A percentile compares a stretch with the other conserved stretches of the same genome.
Conservation (phyloP, 495 filamentous ascomycete genomes). For the Neurospora sublineolata region DNA sequence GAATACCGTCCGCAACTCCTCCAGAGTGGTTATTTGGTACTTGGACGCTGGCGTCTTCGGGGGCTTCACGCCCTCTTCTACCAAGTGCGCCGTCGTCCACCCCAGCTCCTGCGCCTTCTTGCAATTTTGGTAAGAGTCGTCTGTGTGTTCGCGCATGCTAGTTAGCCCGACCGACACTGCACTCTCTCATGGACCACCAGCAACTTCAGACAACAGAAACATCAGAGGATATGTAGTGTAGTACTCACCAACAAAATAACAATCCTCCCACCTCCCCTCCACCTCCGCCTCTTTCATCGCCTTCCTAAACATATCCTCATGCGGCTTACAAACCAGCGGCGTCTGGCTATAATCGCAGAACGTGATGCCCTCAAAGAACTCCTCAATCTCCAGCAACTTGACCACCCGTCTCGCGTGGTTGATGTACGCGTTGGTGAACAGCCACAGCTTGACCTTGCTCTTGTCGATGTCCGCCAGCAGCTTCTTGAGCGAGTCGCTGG, state of each 20-base stretch:
- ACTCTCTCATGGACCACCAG: too few relatives aligned
- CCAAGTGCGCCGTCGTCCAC: constrained; percentile 71
- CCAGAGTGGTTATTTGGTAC: constrained; percentile 57
- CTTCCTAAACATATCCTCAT: constrained; percentile 71
- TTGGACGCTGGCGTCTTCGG: constrained; percentile 51
- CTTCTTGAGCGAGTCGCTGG: constrained; percentile 59
- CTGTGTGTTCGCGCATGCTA: too few relatives aligned
- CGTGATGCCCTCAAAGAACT: constrained; percentile 85
- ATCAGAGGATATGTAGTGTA: not conserved
- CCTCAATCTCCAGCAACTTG: constrained; percentile 66
- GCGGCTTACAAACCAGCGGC: constrained; percentile 75
- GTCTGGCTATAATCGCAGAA: constrained; percentile 72
- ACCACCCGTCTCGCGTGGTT: constrained; percentile 79
- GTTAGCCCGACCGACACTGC: too few relatives aligned
- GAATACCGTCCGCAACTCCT: constrained; percentile 61
- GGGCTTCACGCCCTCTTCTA: constrained; percentile 53
- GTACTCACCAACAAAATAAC: constrained; percentile 74
- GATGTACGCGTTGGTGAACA: constrained; percentile 92
- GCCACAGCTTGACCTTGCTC: constrained; percentile 74
- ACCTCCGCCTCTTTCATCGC: constrained; percentile 57
- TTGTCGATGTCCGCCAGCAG: constrained; percentile 70
- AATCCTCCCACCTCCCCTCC: constrained; percentile 40
- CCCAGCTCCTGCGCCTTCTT: constrained; percentile 58
- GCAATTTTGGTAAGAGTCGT: constrained; percentile 63
- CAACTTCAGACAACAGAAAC: not conserved